Evolutionary conservation across 331 rosid genomes (phyloP).

Genomic region (Quercus phellos): DNA sequence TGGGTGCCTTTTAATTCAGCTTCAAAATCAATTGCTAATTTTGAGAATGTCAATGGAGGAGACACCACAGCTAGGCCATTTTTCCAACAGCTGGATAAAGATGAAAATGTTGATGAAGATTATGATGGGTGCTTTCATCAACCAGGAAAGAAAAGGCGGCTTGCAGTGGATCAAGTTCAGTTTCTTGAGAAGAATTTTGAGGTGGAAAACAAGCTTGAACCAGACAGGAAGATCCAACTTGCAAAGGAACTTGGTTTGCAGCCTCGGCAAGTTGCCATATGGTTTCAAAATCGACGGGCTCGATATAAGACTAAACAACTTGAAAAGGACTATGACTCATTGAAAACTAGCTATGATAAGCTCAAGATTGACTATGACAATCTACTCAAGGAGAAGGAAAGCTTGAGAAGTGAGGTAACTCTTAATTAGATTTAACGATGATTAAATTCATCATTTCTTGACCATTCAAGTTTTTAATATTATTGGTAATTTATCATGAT

Average conservation of each 20-base stretch:
- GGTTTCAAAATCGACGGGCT: conserved; percentile 95
- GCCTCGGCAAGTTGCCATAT: conserved; percentile 94
- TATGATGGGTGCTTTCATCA: conserved; percentile 48
- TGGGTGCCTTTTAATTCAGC: conserved; percentile 29
- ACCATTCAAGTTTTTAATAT: too few relatives aligned
- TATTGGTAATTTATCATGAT: too few relatives aligned
- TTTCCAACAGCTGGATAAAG: conserved; percentile 44
- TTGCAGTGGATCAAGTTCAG: conserved; percentile 62
- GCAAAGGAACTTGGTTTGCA: conserved; percentile 78
- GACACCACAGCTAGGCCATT: conserved; percentile 38
- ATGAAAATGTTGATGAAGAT: conserved; percentile 59
- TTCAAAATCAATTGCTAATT: conserved; percentile 55
- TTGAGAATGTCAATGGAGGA: conserved; percentile 38
- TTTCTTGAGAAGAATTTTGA: conserved; percentile 72
- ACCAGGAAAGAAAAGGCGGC: conserved; percentile 81
- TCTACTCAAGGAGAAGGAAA: conserved; percentile 52
- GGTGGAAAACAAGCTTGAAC: conserved; percentile 82
- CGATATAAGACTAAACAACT: conserved; percentile 78
- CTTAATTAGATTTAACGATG: too few relatives aligned
- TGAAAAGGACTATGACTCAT: conserved; percentile 57
- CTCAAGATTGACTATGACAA: conserved; percentile 61
- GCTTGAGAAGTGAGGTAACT: conserved; percentile 60
- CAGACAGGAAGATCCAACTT: conserved; percentile 74
- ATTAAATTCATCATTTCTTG: too few relatives aligned
- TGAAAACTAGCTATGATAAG: conserved; percentile 55